These are phyloP conservation scores for Maudiozyma saulgeensis DNA, from an alignment of 805 yeast genomes.

Conservation along the genomic window DNA sequence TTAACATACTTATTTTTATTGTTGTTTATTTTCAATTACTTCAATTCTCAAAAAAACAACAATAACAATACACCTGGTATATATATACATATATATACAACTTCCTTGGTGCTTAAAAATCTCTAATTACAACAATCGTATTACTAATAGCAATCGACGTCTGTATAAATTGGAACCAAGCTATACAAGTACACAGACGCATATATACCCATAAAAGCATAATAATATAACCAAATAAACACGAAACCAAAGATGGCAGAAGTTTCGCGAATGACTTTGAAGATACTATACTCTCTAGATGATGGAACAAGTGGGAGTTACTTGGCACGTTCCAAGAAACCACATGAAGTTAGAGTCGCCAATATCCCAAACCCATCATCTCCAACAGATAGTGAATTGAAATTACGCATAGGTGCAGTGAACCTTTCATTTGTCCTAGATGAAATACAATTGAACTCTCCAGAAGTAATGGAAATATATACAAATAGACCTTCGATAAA, in stretches of 20 bases:
- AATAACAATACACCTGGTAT: neutral
- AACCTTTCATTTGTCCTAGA: constrained; percentile 18
- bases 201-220: neutral
- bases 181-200: neutral
- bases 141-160: neutral
- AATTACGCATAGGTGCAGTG: constrained; percentile 24
- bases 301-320: constrained; percentile 22
- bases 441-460: constrained; percentile 26
- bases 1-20: neutral
- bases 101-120: neutral
- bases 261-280: constrained; percentile 23
- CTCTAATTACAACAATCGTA: neutral
- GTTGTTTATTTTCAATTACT: neutral
- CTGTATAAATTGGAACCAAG: neutral
- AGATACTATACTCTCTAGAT: constrained; percentile 27
- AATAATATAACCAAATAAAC: neutral
- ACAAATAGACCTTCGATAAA: constrained; percentile 3
- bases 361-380: constrained; percentile 17
- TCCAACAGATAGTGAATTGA: constrained; percentile 5
- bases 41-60: neutral
- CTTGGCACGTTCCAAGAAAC: constrained; percentile 24
- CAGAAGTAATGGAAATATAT: constrained; percentile 22
- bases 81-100: neutral
- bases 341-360: constrained; percentile 21
- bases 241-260: constrained; percentile 12